A percentile compares a stretch with the other conserved stretches of the same genome.
phyloP scores from a whole-genome alignment of 140 eudicot species.

The Stevia rebaudiana region DNA sequence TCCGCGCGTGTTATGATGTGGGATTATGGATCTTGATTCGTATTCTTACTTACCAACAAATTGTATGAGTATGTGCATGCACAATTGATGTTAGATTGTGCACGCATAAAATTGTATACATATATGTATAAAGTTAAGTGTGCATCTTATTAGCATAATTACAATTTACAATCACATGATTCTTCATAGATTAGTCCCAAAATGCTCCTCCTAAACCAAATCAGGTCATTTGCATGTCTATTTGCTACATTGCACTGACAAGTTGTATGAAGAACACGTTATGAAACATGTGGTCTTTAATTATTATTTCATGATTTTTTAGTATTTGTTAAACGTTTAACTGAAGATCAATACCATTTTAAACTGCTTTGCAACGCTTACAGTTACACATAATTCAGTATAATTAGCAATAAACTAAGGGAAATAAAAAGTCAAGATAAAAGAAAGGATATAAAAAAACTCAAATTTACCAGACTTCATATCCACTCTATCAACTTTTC shows the following conservation, averaged over 20 bases:
- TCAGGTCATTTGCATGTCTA: background rate
- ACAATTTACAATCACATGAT: background rate
- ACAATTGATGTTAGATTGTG: slow-evolving; percentile 17
- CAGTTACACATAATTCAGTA: background rate
- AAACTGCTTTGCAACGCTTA: background rate
- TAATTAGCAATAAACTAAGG: background rate
- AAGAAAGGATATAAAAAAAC: background rate
- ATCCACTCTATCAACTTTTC: slow-evolving; percentile 88
- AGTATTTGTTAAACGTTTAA: background rate
- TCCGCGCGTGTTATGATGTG: slow-evolving; percentile 13
- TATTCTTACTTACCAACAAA: slow-evolving; percentile 26
- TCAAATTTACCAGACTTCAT: slow-evolving; percentile 92
- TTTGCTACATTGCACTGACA: background rate
- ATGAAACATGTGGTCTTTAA: background rate
- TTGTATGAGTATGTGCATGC: slow-evolving; percentile 9
- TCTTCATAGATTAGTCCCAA: slow-evolving; percentile 9
- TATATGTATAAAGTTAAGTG: background rate
- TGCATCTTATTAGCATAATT: background rate
- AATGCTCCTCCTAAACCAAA: slow-evolving; percentile 11
- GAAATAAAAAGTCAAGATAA: background rate
- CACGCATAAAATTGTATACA: background rate
- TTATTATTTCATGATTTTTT: slow-evolving; percentile 6
- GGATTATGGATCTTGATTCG: slow-evolving; percentile 1
- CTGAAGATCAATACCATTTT: background rate
- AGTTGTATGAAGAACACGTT: background rate